Base-by-base conservation (phyloP, 352 stramenopile species). In the Globisporangium megalacanthum region DNA sequence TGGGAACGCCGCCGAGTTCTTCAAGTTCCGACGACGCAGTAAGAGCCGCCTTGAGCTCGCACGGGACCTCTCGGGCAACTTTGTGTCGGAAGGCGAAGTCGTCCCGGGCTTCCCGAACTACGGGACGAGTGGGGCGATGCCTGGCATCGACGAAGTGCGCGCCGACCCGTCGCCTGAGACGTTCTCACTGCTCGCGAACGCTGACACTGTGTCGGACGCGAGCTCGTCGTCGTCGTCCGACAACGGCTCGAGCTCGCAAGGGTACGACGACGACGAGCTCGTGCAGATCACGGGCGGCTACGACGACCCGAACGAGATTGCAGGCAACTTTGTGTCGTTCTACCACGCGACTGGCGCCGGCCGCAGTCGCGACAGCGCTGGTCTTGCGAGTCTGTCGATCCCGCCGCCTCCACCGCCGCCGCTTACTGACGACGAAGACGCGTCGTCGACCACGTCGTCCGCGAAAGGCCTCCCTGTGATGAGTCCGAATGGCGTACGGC, bases 21-120 rank as follows among this genome's bases (percentile, higher is more conserved):
- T 90, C 65, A 91, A 91, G 55, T 93, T 91, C 45, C 83, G 83
- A 49, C 79, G 83, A 74, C 80, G 83, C 61, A 93, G 83, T 60
- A 93, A 93, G 72, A 93, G 83, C 37, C 83, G 83, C 14, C 67
- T 93, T 20, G 81, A 91, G 63, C 64, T 93, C 17, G 81, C 81
- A 19, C 79, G 83, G 25, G 83, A 93, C 42, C 61, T 91, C 52
- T 72, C 78, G 1, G 56, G 56, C 6, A 73, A 69, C 52, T 77
- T 78, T 39, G 59, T 62, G 10, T 72, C 76, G 19, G 81, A 80
- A 41, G 72, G 72, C 11, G 74, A 79, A 36, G 55, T 67, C 29
- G 56, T 62, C 46, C 63, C 64, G 31, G 65, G 70, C 17, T 85
- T 84, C 49, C 61, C 75, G 1, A 86, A 73, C 62, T 89, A 86